Conservation (phyloP, 768 basidiomycete genomes). For the Epithele typhae region DNA sequence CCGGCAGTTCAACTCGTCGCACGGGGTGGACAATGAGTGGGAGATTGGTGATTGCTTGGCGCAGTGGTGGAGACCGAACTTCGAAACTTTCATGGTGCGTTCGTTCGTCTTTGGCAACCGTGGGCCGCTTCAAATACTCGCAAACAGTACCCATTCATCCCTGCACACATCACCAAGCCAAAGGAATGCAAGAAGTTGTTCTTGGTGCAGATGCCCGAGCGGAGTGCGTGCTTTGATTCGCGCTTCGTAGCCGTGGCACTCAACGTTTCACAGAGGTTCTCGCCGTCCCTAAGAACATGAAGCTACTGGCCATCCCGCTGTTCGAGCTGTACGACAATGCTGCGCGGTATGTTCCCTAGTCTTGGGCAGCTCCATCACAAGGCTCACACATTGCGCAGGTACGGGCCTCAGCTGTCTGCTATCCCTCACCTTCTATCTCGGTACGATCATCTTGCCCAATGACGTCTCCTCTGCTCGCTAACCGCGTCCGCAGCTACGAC, state of each 20-base stretch:
- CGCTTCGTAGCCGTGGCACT: no score
- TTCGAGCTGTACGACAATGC: slow-evolving; percentile 98
- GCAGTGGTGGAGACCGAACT: slow-evolving; percentile 98
- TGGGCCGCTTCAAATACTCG: not conserved
- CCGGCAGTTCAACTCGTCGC: slow-evolving; percentile 69
- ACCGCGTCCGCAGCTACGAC: slow-evolving; percentile 41
- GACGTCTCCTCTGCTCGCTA: not conserved
- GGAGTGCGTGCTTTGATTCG: slow-evolving; percentile 73
- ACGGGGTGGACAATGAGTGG: slow-evolving; percentile 88
- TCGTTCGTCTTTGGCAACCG: not conserved
- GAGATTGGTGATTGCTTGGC: slow-evolving; percentile 95
- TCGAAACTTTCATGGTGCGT: slow-evolving; percentile 97
- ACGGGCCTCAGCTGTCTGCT: slow-evolving; percentile 91
- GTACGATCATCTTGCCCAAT: slow-evolving; percentile 29
- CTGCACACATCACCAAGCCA: slow-evolving; percentile 94
- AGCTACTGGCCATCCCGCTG: slow-evolving; percentile 91
- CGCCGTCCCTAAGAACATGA: slow-evolving; percentile 98
- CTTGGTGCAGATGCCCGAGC: slow-evolving; percentile 92
- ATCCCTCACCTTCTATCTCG: slow-evolving; percentile 90
- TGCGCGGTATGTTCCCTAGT: slow-evolving; percentile 62
- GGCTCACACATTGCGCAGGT: slow-evolving; percentile 49
- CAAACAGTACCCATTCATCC: slow-evolving; percentile 83
- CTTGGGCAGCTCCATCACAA: no score
- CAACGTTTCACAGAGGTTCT: slow-evolving; percentile 89
- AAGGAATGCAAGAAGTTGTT: slow-evolving; percentile 98